Evolutionary conservation across 2,329 filamentous ascomycete species (phyloP).

Genomic region (Fusarium acutatum): DNA sequence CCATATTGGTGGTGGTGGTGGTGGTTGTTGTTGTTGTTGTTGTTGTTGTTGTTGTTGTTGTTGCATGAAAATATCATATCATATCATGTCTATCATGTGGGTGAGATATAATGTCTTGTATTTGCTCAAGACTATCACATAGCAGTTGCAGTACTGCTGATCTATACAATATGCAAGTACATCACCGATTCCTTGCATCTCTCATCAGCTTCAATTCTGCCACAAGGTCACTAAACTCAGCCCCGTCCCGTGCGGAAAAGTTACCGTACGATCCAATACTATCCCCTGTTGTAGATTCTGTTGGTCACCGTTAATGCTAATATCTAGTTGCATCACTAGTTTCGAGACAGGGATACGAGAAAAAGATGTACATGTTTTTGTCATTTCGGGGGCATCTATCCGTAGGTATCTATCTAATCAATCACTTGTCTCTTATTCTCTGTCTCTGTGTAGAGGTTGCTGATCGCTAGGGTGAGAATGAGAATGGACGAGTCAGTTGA

Average conservation of each 20-base stretch:
- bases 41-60: neutral
- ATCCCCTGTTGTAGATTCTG: neutral
- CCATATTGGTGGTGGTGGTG: neutral
- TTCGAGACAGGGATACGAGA: conserved; percentile 2
- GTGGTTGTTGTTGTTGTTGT: neutral
- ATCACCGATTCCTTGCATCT: neutral
- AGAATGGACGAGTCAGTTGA: neutral
- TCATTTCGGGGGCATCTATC: neutral
- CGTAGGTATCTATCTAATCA: conserved; percentile 14
- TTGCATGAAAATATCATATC: neutral
- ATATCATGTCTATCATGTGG: neutral
- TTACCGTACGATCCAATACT: neutral
- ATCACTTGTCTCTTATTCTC: neutral
- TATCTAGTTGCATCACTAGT: conserved; percentile 2
- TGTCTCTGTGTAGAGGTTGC: neutral
- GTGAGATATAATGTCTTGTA: neutral
- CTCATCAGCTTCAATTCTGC: neutral
- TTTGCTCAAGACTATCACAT: neutral
- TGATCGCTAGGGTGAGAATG: neutral
- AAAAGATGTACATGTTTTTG: neutral
- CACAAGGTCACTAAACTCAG: neutral
- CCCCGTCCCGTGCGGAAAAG: neutral
- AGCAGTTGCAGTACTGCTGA: neutral
- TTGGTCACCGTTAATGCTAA: conserved; percentile 4
- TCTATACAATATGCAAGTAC: neutral